Evolutionary conservation across 176 grass and related monocot species (phyloP).

Genomic region (Melocanna baccifera): DNA sequence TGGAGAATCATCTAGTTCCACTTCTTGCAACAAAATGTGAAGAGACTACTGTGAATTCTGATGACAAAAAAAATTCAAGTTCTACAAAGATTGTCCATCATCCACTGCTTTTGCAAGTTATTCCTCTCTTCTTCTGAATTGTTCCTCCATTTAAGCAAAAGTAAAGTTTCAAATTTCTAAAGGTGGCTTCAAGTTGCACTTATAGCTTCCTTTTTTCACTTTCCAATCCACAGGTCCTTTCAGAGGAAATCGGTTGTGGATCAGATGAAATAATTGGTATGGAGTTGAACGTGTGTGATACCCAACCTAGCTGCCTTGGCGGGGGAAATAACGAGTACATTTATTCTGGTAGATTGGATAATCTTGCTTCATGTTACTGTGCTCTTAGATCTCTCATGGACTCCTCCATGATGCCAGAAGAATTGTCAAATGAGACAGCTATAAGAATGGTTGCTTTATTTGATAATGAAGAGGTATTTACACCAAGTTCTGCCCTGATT

Average conservation of each 20-base stretch:
- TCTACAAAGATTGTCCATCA: slow-evolving; percentile 66
- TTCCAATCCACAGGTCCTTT: slow-evolving; percentile 51
- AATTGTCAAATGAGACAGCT: slow-evolving; percentile 67
- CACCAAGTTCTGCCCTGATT: neutral
- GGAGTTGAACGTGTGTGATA: slow-evolving; percentile 96
- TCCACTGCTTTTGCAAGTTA: slow-evolving; percentile 79
- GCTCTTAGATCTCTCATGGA: slow-evolving; percentile 87
- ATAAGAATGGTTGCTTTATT: slow-evolving; percentile 95
- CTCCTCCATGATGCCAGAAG: slow-evolving; percentile 48
- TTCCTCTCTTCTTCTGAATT: neutral
- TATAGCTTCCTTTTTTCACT: neutral
- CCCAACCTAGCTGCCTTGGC: slow-evolving; percentile 88
- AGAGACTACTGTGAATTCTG: slow-evolving; percentile 44
- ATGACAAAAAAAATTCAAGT: slow-evolving; percentile 58
- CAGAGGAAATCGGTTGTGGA: slow-evolving; percentile 77
- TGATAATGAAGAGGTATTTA: slow-evolving; percentile 91
- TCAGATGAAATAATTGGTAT: slow-evolving; percentile 75
- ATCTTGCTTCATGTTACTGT: slow-evolving; percentile 94
- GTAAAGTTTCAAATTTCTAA: neutral
- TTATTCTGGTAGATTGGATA: slow-evolving; percentile 95
- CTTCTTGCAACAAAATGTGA: slow-evolving; percentile 87
- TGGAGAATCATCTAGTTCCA: slow-evolving; percentile 85
- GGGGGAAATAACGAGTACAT: slow-evolving; percentile 87
- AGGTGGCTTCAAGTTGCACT: neutral
- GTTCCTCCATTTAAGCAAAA: neutral